Evolutionary conservation across 192 early-diverging fungal genomes (phyloP), one percentile per base, ranked within the genome.

Genomic region (Coemansia furcata): DNA sequence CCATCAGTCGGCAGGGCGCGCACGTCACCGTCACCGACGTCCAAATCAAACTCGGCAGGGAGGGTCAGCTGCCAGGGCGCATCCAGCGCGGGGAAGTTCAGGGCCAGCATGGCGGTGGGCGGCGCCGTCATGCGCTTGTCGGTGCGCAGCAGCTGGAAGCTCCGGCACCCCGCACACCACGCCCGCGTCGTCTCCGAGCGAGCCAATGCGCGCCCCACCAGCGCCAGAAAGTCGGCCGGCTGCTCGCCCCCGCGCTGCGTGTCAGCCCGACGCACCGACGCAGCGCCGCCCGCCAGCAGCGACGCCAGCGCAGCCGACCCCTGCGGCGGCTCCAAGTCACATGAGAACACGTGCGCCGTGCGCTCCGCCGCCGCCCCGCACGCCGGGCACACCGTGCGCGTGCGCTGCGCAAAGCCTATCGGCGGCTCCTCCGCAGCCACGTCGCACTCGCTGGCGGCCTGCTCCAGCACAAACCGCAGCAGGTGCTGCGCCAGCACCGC

Each of bases 401-500:
- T 72, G 17, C 44, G 62, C 50, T 78, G 76, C 7, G 69, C 35
- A 32, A 76, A 69, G n/a, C 81, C 81, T 39, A 83, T 52, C 0
- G 68, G 44, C 6, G 42, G 66, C 54, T 82, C 80, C 4, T 82
- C 80, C 4, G 23, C 6, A 2, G 63, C 26, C 42, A 69, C 55
- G 33, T 60, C 35, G 72, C 87, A 87, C 46, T 96, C 95, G 43
- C 84, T 87, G 66, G 89, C 89, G 21, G 95, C 83, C 68, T 96
- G 95, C 74, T 97, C 96, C 54, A 97, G 81, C 32, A 99, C 84
- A 69, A 99, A 98, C 15, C 97, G 91, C 64, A 87, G 84, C 62
- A 94, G 94, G 32, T 88, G 92, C 70, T 97, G 96, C 29, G 94
- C 94, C 59, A 96, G 72, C 14, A 88, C 74, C 0, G 86, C 83